phyloP scores from a whole-genome alignment of 2,329 filamentous ascomycete species.

The Epichloe gansuensis region DNA sequence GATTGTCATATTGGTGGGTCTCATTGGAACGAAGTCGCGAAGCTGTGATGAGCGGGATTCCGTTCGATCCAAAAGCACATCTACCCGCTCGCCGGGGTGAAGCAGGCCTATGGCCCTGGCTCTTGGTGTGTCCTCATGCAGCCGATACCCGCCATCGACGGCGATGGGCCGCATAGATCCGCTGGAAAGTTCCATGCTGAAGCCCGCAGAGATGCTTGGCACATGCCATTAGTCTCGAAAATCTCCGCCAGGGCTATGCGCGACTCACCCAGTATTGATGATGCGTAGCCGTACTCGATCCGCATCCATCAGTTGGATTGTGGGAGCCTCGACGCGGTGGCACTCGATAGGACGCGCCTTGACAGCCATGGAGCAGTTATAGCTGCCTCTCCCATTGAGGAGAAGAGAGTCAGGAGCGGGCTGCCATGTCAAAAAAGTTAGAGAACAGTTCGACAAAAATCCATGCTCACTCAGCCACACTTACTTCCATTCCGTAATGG shows the following conservation, averaged over 20 bases:
- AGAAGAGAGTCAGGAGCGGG: conserved; percentile 28
- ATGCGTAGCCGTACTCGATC: conserved; percentile 8
- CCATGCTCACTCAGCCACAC: not conserved
- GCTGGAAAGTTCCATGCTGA: conserved; percentile 2
- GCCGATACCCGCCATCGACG: conserved; percentile 9
- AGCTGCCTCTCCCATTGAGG: conserved; percentile 22
- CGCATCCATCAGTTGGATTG: conserved; percentile 4
- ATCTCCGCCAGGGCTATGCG: not conserved
- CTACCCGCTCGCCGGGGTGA: conserved; percentile 13
- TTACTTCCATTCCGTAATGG: conserved; percentile 9
- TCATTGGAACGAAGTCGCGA: not conserved
- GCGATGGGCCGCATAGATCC: conserved; percentile 9
- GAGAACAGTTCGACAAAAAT: conserved; percentile 8
- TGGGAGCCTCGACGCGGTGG: conserved; percentile 4
- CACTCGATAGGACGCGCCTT: conserved; percentile 8
- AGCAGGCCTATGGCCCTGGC: conserved; percentile 9
- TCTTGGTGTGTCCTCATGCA: conserved; percentile 6
- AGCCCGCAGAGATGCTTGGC: conserved; percentile 3
- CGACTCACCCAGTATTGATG: conserved; percentile 9
- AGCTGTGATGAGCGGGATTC: no score
- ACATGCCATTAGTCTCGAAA: not conserved
- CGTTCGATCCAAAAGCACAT: conserved; percentile 6
- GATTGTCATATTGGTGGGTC: conserved; percentile 1
- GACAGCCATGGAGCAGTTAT: conserved; percentile 11
- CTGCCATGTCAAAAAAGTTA: conserved; percentile 16